These are phyloP conservation scores for Geranomyces variabilis DNA, from an alignment of 192 early-diverging fungal genomes.

Conservation along the genomic window DNA sequence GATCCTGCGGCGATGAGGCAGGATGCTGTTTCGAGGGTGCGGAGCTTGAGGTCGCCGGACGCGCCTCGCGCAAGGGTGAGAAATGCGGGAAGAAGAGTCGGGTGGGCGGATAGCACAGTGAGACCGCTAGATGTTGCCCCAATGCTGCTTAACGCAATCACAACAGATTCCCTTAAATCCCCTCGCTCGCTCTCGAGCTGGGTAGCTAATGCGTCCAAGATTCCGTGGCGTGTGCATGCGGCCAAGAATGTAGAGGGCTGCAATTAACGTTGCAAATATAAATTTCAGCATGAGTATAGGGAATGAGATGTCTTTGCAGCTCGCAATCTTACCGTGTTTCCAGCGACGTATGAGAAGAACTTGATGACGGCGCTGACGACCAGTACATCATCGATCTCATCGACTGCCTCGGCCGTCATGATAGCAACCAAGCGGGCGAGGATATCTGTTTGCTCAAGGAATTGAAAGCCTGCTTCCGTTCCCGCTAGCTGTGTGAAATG, in stretches of 20 bases:
- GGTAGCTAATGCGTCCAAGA: not conserved
- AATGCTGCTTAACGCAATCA: conserved; percentile 3
- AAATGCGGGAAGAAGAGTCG: not conserved
- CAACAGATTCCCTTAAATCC: conserved; percentile 3
- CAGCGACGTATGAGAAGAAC: conserved; percentile 48
- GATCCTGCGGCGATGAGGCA: conserved; percentile 4
- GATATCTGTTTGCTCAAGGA: conserved; percentile 40
- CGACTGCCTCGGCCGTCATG: conserved; percentile 26
- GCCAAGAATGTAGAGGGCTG: conserved; percentile 3
- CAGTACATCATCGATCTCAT: conserved; percentile 40
- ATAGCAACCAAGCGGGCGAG: conserved; percentile 39
- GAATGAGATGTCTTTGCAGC: not conserved
- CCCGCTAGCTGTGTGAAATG: not conserved
- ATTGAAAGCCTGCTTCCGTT: conserved; percentile 38
- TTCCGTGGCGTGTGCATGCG: not conserved
- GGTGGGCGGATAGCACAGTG: not conserved
- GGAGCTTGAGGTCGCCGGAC: conserved; percentile 12
- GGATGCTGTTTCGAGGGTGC: not conserved
- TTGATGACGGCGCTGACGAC: conserved; percentile 46
- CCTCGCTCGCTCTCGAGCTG: not conserved
- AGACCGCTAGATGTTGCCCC: conserved; percentile 11
- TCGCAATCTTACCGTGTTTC: not conserved
- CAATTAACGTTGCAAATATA: not conserved
- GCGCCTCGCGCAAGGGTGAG: not conserved
- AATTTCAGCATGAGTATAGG: not conserved